Conservation (phyloP, 2,329 filamentous ascomycete species). For the Claviceps spartinae region DNA sequence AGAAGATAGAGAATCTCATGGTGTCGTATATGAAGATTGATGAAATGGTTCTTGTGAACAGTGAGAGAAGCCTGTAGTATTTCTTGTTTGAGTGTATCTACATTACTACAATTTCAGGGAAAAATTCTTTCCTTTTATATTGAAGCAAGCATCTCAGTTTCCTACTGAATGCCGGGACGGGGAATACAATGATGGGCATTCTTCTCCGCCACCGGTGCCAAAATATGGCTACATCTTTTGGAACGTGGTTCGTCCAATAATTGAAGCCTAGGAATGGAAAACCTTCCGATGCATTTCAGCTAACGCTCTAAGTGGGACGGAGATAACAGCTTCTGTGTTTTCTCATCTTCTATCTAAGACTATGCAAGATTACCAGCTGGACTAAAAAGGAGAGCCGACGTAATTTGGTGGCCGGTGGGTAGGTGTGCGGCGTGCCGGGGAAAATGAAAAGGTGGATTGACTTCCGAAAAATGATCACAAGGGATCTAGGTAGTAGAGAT, state of each 20-base stretch:
- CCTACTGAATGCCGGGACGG: not conserved
- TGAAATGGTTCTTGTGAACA: too few species aligned
- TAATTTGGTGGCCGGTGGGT: too few species aligned
- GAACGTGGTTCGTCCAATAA: not conserved
- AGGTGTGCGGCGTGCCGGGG: too few species aligned
- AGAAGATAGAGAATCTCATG: not conserved
- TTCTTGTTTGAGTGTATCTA: not conserved
- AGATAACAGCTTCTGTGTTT: not conserved
- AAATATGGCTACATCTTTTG: not conserved
- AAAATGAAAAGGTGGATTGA: too few species aligned
- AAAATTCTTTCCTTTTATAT: not conserved
- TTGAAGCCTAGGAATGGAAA: too few species aligned
- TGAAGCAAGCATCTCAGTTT: not conserved
- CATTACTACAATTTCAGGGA: not conserved
- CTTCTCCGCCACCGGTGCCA: not conserved
- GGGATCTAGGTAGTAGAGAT: too few species aligned
- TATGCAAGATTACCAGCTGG: not conserved
- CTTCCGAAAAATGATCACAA: not conserved
- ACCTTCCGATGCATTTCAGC: too few species aligned
- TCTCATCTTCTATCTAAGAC: not conserved
- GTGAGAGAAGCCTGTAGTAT: too few species aligned
- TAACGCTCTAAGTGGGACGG: not conserved
- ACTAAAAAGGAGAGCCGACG: not conserved
- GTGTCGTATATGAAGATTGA: not conserved
- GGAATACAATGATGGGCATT: not conserved